A percentile compares a stretch with the other conserved stretches of the same genome.
Conservation (phyloP, 177 flowering plant species). For the Vitis hybrid region DNA sequence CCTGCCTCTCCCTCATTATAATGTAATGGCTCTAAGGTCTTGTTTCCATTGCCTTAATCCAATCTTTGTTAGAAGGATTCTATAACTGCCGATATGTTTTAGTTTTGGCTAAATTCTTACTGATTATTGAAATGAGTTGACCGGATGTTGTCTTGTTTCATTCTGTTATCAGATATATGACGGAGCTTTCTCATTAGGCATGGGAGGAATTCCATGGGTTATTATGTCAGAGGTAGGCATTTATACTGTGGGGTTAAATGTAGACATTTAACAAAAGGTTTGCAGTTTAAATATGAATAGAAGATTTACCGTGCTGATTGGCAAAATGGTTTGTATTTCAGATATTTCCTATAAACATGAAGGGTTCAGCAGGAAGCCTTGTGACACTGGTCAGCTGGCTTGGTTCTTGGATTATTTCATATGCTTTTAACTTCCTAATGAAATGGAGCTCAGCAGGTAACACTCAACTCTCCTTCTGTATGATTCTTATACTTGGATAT, state of each 20-base stretch:
- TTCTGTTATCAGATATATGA: slow-evolving; percentile 23
- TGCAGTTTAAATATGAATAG: too few species aligned
- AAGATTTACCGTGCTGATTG: too few species aligned
- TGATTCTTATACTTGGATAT: neutral
- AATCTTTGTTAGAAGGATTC: too few species aligned
- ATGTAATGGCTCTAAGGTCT: too few species aligned
- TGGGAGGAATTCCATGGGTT: slow-evolving; percentile 47
- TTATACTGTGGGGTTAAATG: too few species aligned
- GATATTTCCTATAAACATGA: slow-evolving; percentile 14
- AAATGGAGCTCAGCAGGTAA: slow-evolving; percentile 12
- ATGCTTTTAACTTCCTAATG: slow-evolving; percentile 7
- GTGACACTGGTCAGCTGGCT: slow-evolving; percentile 6
- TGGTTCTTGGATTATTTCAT: slow-evolving; percentile 4
- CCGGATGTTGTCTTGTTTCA: too few species aligned
- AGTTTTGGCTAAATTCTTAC: too few species aligned
- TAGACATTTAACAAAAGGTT: too few species aligned
- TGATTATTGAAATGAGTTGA: too few species aligned
- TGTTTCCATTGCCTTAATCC: too few species aligned
- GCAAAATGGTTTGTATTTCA: neutral
- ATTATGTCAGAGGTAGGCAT: slow-evolving; percentile 49
- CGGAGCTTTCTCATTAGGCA: slow-evolving; percentile 31
- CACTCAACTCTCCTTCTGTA: neutral
- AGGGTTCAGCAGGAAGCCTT: slow-evolving; percentile 10
- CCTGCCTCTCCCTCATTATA: too few species aligned
- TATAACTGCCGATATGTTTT: too few species aligned